These are phyloP conservation scores for Komagataella ulmi DNA, from an alignment of 805 yeast species.

Conservation along the genomic window DNA sequence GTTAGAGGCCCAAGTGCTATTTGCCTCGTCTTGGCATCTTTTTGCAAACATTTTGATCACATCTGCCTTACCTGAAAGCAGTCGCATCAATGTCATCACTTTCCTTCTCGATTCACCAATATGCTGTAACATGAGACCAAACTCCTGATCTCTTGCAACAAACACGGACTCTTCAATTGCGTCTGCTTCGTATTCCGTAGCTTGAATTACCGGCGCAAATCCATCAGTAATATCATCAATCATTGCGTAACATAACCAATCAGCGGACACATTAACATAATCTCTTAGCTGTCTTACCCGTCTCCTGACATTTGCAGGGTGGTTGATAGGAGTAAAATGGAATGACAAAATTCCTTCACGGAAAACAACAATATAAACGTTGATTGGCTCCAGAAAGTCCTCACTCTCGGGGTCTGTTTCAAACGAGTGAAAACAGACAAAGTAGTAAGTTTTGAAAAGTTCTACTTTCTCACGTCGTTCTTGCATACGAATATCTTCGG, in stretches of 20 bases:
- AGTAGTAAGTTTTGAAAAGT: conserved; percentile 77
- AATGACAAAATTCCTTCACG: conserved; percentile 55
- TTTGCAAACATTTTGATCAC: conserved; percentile 94
- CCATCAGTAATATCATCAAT: conserved; percentile 81
- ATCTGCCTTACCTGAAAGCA: conserved; percentile 88
- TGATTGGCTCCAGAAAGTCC: conserved; percentile 72
- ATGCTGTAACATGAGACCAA: conserved; percentile 60
- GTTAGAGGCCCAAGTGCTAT: neutral
- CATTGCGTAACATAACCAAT: conserved; percentile 73
- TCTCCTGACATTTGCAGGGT: conserved; percentile 68
- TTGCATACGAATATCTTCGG: conserved; percentile 93
- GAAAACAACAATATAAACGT: conserved; percentile 62
- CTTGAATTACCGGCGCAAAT: conserved; percentile 69
- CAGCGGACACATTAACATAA: conserved; percentile 65
- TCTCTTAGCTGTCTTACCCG: conserved; percentile 71
- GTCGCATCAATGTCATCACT: conserved; percentile 85
- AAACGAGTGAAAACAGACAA: conserved; percentile 94
- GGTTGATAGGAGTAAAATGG: conserved; percentile 56
- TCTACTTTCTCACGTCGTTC: conserved; percentile 97
- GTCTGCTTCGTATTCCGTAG: conserved; percentile 70
- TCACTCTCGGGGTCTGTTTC: conserved; percentile 75
- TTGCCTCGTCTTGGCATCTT: conserved; percentile 70
- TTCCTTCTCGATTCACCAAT: conserved; percentile 85
- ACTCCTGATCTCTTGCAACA: conserved; percentile 61
- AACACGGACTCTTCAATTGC: conserved; percentile 80